Base-by-base conservation (phyloP, 139 green algal genomes). In the Pedinophyceae sp. region DNA sequence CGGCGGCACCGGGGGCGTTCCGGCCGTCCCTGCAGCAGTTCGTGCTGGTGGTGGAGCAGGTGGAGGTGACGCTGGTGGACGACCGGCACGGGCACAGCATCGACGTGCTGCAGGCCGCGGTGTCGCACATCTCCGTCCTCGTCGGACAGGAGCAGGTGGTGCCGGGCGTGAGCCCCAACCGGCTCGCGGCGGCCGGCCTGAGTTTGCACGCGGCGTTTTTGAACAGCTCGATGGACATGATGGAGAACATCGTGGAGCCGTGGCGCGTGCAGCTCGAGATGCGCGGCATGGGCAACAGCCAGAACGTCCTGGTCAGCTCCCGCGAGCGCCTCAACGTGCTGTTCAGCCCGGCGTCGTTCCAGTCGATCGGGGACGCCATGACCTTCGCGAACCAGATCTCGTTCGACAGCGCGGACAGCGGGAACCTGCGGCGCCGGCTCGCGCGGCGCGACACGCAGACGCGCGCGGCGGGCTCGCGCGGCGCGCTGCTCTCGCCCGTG, bases 141-240 rank as follows among this genome's bases (percentile, higher is more conserved):
- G 28, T 64, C 3, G 23, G 50, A 20, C 29, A 30, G 30, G 61
- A 64, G 30, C 20, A 52, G 23, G 19, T 52, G 18, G n/a, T 51
- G 22, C 16, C 40, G 29, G 55, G 55, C 18, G 22, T 30, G 26
- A 27, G 38, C 17, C 46, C 54, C 22, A 43, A 27, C 27, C 41
- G 20, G 7, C 13, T 50, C n/a, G 55, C 26, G 23, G 27, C 43
- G 19, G 43, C 41, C 3, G 13, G 19, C 38, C 28, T 29, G 27
- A 22, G 22, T 48, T 43, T 69, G 49, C 53, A 67, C 16, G 49
- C 60, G 30, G 41, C 30, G 25, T 75, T 71, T 30, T 34, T 71
- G 19, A 75, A 75, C 54, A 63, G 50, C 15, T 52, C 57, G 5
- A 45, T 75, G 16, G 68, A 75, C 27, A 27, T 57, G 18, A 59